Conservation (phyloP, 1,139 yeast genomes). For the Suhomyces bokatorum region DNA sequence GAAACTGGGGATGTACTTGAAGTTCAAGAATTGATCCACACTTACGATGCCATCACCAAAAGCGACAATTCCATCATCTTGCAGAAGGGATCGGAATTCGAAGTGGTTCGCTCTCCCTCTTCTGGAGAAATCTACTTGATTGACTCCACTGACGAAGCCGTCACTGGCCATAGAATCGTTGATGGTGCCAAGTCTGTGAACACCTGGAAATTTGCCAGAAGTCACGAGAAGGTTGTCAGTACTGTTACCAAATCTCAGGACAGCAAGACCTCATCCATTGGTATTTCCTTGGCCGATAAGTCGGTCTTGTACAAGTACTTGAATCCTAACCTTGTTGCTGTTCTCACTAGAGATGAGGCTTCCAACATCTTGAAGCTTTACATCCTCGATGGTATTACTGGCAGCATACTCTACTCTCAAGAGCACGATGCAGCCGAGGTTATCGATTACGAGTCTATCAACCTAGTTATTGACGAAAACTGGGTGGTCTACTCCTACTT, state of each 20-base stretch:
- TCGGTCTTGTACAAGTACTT: slow-evolving; percentile 82
- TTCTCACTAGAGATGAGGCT: slow-evolving; percentile 46
- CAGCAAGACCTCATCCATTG: slow-evolving; percentile 62
- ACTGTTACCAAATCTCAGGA: slow-evolving; percentile 33
- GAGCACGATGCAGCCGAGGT: slow-evolving; percentile 42
- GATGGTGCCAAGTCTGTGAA: slow-evolving; percentile 15
- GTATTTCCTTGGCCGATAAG: slow-evolving; percentile 68
- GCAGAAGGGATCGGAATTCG: slow-evolving; percentile 6
- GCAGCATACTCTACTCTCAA: slow-evolving; percentile 56
- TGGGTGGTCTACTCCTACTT: slow-evolving; percentile 77
- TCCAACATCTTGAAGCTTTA: slow-evolving; percentile 40
- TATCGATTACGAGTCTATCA: slow-evolving; percentile 40
- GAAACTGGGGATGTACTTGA: slow-evolving; percentile 26
- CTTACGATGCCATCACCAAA: not conserved
- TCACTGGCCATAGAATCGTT: slow-evolving; percentile 28
- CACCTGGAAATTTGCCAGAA: slow-evolving; percentile 32
- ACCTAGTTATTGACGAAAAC: slow-evolving; percentile 73
- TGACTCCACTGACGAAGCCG: slow-evolving; percentile 13
- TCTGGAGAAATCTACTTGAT: slow-evolving; percentile 20
- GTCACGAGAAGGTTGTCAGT: slow-evolving; percentile 20
- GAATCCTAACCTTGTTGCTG: slow-evolving; percentile 65
- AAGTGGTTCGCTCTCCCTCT: not conserved
- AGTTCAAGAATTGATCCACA: slow-evolving; percentile 1
- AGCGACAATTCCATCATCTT: slow-evolving; percentile 9
- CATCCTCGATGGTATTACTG: slow-evolving; percentile 69